Conservation (phyloP, 2,329 filamentous ascomycete species). For the Ophiostoma piceae region DNA sequence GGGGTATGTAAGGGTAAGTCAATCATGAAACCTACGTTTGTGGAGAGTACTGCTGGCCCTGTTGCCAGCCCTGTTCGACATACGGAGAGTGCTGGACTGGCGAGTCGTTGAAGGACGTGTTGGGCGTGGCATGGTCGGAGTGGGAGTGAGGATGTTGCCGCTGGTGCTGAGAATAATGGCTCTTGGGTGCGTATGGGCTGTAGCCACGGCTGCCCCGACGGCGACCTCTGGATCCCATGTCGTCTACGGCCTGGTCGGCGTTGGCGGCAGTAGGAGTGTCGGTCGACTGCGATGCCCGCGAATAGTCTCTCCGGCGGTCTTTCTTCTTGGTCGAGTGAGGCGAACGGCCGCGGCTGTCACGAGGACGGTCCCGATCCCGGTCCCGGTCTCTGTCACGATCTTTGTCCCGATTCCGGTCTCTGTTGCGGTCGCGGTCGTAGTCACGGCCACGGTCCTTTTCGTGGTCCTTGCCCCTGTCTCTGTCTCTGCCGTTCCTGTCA, state of each 20-base stretch:
- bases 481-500: conserved; percentile 5
- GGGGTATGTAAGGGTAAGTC: not conserved
- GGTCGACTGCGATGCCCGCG: conserved; percentile 33
- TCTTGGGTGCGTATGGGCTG: conserved; percentile 27
- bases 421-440: conserved; percentile 11
- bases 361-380: conserved; percentile 4
- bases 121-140: conserved; percentile 35
- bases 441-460: conserved; percentile 9
- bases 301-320: conserved; percentile 31
- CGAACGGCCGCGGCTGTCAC: not conserved
- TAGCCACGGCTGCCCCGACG: conserved; percentile 31
- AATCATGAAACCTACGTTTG: conserved; percentile 37
- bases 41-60: conserved; percentile 36
- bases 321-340: conserved; percentile 30
- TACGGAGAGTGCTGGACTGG: conserved; percentile 40
- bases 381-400: conserved; percentile 11
- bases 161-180: conserved; percentile 30
- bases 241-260: conserved; percentile 46
- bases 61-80: conserved; percentile 38
- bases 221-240: conserved; percentile 40
- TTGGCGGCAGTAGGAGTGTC: conserved; percentile 34
- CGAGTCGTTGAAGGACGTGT: conserved; percentile 43
- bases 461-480: not conserved
- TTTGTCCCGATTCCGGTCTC: not conserved
- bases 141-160: conserved; percentile 19